Evolutionary conservation across 2,329 filamentous ascomycete genomes (phyloP), one percentile per base, ranked within the genome.

Genomic region (Aspergillus eucalypticola): DNA sequence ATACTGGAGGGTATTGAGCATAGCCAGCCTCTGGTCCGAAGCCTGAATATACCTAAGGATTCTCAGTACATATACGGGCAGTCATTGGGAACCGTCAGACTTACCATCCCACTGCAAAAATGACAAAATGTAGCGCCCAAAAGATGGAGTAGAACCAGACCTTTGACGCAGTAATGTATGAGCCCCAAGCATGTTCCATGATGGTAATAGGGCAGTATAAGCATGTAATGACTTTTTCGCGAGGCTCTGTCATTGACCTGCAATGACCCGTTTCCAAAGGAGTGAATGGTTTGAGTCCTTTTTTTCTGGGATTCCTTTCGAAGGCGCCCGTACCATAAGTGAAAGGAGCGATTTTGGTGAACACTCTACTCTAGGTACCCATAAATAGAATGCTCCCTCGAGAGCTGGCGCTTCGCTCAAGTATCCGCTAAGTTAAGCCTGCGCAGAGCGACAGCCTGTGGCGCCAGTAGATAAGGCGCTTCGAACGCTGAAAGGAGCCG

Each of bases 81-180:
- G 7, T 5, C 15, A 6, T 48, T 15, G 23, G 1, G 10, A 17
- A 23, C n/a, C 2, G 62, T 25, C 19, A 23, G 51, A 67, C 89
- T 73, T 82, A 96, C 92, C 92, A 96, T 84, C 92, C 92, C 70
- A 87, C 85, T 44, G 84, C 89, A 74, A 96, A 96, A n/a, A 96
- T 75, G 23, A 82, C 88, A 76, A 87, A 87, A 72, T 96, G 92
- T 44, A 91, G 79, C 3, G 83, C 84, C 88, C 92, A 94, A 74
- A 96, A 96, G 54, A 95, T 75, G 65, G 91, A 69, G 75, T 96
- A 90, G 76, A 96, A 96, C 51, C 90, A 61, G 59, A 96, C 74
- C 76, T 96, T 96, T 56, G 83, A 81, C 15, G 84, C 77, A 56
- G 86, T 87, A 62, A 93, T 84, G 78, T 92, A 87, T 76, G 87